Evolutionary conservation across 768 basidiomycete genomes (phyloP).

Genomic region (Paxillus ammoniavirescens): DNA sequence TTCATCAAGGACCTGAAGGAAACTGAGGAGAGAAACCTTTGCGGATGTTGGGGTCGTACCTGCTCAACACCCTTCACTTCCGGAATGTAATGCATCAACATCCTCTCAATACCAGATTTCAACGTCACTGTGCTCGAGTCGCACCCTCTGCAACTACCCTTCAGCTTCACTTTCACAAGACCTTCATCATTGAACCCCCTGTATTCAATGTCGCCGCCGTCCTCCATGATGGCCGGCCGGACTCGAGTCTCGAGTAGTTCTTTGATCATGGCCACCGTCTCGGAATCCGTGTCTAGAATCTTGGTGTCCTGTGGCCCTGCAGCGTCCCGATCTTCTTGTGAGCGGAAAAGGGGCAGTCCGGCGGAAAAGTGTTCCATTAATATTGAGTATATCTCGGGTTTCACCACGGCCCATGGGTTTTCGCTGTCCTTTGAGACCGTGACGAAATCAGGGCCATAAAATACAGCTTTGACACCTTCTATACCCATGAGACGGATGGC

Average conservation of each 20-base stretch:
- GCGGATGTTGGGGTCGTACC: conserved; percentile 36
- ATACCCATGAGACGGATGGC: conserved; percentile 94
- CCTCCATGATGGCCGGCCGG: conserved; percentile 96
- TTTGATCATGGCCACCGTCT: conserved; percentile 99
- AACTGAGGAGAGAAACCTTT: conserved; percentile 6
- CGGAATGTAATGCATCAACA: conserved; percentile 99
- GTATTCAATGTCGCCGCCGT: conserved; percentile 98
- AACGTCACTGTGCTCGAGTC: conserved; percentile 91
- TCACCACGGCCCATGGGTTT: conserved; percentile 83
- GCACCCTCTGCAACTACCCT: conserved; percentile 97
- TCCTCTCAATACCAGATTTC: conserved; percentile 95
- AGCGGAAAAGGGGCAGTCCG: conserved; percentile 82
- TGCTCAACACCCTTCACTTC: conserved; percentile 92
- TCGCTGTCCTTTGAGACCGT: conserved; percentile 91
- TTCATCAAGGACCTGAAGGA: conserved; percentile 73
- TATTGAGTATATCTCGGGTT: conserved; percentile 94
- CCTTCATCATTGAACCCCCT: conserved; percentile 85
- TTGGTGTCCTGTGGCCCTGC: conserved; percentile 92
- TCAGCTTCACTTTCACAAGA: conserved; percentile 84
- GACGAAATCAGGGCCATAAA: conserved; percentile 98
- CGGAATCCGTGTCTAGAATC: conserved; percentile 92
- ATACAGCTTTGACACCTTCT: conserved; percentile 84
- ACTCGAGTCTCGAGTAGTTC: conserved; percentile 94
- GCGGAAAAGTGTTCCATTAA: conserved; percentile 98
- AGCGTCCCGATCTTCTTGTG: conserved; percentile 71